Conservation (phyloP, 164 flowering plant species). For the Aristolochia contorta region DNA sequence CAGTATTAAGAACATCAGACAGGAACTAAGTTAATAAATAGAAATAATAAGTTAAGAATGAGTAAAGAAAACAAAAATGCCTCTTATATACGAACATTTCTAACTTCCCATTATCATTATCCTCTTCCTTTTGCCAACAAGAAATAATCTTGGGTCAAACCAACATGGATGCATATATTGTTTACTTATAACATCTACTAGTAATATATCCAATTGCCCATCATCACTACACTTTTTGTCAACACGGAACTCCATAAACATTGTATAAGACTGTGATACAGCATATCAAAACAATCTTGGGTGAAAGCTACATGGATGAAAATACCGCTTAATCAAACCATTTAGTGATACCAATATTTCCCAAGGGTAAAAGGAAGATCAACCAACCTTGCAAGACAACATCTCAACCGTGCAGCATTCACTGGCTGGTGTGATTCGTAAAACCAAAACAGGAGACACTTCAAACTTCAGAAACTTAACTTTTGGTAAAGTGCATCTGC, state of each 20-base stretch:
- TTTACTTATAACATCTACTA: not conserved
- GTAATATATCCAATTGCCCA: not conserved
- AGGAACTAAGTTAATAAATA: not conserved
- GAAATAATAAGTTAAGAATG: not conserved
- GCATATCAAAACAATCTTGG: no score
- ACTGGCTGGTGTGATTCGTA: constrained; percentile 50
- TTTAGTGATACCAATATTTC: not conserved
- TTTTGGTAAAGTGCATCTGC: constrained; percentile 55
- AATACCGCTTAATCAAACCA: not conserved
- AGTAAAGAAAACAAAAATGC: not conserved
- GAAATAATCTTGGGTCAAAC: no score
- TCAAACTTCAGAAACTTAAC: constrained; percentile 49
- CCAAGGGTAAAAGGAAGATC: not conserved
- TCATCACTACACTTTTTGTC: no score
- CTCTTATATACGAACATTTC: not conserved
- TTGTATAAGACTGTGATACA: no score
- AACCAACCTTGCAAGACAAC: constrained; percentile 71
- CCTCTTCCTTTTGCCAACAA: no score
- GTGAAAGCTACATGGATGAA: no score
- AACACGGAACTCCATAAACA: no score
- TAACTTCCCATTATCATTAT: not conserved
- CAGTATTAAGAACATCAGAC: not conserved
- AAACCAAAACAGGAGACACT: constrained; percentile 60
- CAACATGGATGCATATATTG: not conserved
- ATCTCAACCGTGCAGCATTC: constrained; percentile 59